Evolutionary conservation across 305 asterid species (phyloP).

Genomic region (Plantago rigida): DNA sequence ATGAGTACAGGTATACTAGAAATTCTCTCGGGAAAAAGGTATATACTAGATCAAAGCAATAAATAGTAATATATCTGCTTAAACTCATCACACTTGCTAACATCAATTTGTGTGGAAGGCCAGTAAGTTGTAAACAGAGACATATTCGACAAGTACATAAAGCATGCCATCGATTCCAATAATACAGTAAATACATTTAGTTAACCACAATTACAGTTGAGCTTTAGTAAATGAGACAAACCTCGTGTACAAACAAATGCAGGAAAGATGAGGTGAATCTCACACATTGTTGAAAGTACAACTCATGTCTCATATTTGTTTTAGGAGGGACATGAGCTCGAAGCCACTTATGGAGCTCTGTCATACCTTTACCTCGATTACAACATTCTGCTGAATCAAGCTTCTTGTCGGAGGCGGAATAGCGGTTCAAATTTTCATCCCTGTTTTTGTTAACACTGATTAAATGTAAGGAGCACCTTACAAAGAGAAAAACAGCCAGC

Average conservation of each 20-base stretch:
- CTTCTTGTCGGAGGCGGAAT: slow-evolving; percentile 27
- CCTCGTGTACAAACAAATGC: slow-evolving; percentile 83
- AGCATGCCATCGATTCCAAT: no score
- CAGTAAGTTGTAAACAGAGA: no score
- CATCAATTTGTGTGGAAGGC: no score
- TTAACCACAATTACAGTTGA: no score
- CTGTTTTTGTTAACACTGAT: slow-evolving; percentile 28
- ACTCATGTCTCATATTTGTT: slow-evolving; percentile 34
- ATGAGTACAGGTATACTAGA: slow-evolving; percentile 17
- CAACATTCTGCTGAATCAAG: slow-evolving; percentile 27
- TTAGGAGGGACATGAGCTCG: slow-evolving; percentile 43
- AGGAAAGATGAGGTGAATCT: slow-evolving; percentile 56
- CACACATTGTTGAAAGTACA: slow-evolving; percentile 37
- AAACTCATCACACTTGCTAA: no score
- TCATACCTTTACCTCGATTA: slow-evolving; percentile 35
- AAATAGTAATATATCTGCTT: background rate
- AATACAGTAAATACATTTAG: no score
- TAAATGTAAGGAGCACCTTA: slow-evolving; percentile 54
- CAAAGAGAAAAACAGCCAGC: slow-evolving; percentile 56
- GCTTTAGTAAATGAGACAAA: slow-evolving; percentile 30
- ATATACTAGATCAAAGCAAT: background rate
- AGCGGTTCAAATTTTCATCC: slow-evolving; percentile 23
- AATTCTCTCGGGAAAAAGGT: slow-evolving; percentile 1
- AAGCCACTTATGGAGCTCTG: slow-evolving; percentile 64
- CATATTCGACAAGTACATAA: no score